Base-by-base conservation (phyloP, 768 basidiomycete genomes). In the Auriculariales sp. region DNA sequence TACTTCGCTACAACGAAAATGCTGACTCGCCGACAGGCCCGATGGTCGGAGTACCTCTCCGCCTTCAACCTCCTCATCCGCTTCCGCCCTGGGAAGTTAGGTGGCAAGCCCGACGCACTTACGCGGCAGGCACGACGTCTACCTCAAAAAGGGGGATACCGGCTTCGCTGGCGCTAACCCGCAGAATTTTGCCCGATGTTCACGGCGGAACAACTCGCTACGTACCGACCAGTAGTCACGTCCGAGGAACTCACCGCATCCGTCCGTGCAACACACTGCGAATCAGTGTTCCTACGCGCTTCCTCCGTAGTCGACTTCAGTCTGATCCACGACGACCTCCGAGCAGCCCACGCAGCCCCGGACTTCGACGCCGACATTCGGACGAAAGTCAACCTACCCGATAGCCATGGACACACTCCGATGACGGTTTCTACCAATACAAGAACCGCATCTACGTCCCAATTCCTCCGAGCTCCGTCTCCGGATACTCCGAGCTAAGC, bases 41-140 rank as follows among this genome's bases (percentile, higher is more conserved):
- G 59, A 10, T 69, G 65, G 68, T 56, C 56, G 1, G 55, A 69
- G 59, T 64, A 62, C 47, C 60, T 74, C 30, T 64, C 65, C 4
- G 61, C 67, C 14, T 71, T 64, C 52, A 53, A 59, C 50, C 55
- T 68, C 44, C 44, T 63, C 1, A 31, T 71, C 66, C 54, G 54
- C 44, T 49, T 68, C 65, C 4, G 66, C 63, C 9, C 49, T 22
- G 15, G 59, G 35, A 25, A 55, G 53, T 46, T 25, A 25, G 19
- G 55, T 12, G 48, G 47, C 2, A 55, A 53, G 24, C 54, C 58
- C 0, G 60, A 63, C 47, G 52, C 60, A 9, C 56, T 55, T 2
- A 59, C 60, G 4, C 24, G 60, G 34, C 55, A n/a, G 56, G 11
- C 34, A 56, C 11, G 61, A 60, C 52, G 51, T 55, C 56, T 51